Evolutionary conservation across 371 early-diverging fungal genomes (phyloP).

Genomic region (Haplosporangium sp.): DNA sequence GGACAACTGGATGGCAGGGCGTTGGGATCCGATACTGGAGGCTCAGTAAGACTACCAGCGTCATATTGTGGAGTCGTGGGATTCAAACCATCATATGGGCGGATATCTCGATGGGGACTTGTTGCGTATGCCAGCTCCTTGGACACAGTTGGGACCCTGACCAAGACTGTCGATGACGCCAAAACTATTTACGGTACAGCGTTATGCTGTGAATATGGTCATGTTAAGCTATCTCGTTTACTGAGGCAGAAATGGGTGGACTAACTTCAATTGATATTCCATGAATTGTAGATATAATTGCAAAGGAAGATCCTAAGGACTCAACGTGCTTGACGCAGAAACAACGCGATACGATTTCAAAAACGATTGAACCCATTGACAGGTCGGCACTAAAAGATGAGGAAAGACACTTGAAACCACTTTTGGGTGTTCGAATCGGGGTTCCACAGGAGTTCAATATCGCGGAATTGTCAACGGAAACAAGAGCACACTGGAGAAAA

Average conservation of each 20-base stretch:
- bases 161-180: constrained; percentile 68
- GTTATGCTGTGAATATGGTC: neutral
- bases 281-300: constrained; percentile 60
- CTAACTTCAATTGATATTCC: neutral
- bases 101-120: constrained; percentile 88
- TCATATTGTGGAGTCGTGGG: constrained; percentile 94
- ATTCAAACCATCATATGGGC: constrained; percentile 94
- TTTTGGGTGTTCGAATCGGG: constrained; percentile 76
- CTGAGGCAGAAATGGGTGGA: neutral
- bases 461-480: constrained; percentile 68
- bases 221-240: neutral
- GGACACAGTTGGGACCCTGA: constrained; percentile 89
- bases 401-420: constrained; percentile 23
- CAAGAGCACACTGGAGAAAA: constrained; percentile 69
- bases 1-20: no score
- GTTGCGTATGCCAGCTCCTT: constrained; percentile 90
- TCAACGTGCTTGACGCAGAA: constrained; percentile 63
- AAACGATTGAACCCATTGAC: constrained; percentile 20
- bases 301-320: constrained; percentile 69
- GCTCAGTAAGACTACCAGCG: constrained; percentile 93
- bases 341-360: constrained; percentile 48
- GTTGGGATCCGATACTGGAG: constrained; percentile 95
- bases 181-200: constrained; percentile 64
- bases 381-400: constrained; percentile 11
- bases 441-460: constrained; percentile 80